Evolutionary conservation across 176 grass and related monocot genomes (phyloP), one percentile per base, ranked within the genome.

Genomic region (Eleusine coracana): DNA sequence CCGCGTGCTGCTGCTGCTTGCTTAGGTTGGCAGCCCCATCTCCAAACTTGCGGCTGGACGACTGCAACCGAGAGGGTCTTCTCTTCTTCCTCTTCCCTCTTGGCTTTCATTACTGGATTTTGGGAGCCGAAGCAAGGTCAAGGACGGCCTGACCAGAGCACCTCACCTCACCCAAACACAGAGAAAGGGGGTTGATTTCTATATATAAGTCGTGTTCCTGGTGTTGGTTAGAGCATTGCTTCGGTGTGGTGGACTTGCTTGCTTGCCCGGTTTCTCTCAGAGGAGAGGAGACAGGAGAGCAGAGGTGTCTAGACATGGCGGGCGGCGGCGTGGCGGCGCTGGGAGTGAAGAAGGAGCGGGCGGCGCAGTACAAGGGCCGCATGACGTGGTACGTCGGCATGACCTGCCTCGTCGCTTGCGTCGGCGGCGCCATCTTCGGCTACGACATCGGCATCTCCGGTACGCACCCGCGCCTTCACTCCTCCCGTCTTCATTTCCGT

Each of bases 381-480:
- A 92, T 94, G 70, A 98, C 95, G 71, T 85, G 83, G 3, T 92
- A 89, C 70, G 95, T 98, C 51, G 90, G 86, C 63, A 77, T 89
- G 80, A 87, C 95, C 34, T 98, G 95, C 85, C 44, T 94, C 73
- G 77, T 98, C 66, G 95, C 95, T n/a, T 90, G 90, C 84, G 75
- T 94, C 80, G 95, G 95, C 0, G 95, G 95, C 34, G 84, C 95
- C 82, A 92, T 94, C 88, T 97, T 97, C 83, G 94, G 94, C 80
- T 94, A 94, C 67, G 92, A 97, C 76, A 92, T 92, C 78, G 95
- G 90, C 37, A 97, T 97, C 88, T 97, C 94, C 15, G 94, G 94
- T 97, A 86, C 52, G 49, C 6, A 28, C 23, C 17, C 21, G 25
- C 31, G 3, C 21, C 41, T 25, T 48, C 28, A 41, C 14, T 25